Evolutionary conservation across 345 rosid genomes (phyloP).

Genomic region (Rhodamnia rubescens): DNA sequence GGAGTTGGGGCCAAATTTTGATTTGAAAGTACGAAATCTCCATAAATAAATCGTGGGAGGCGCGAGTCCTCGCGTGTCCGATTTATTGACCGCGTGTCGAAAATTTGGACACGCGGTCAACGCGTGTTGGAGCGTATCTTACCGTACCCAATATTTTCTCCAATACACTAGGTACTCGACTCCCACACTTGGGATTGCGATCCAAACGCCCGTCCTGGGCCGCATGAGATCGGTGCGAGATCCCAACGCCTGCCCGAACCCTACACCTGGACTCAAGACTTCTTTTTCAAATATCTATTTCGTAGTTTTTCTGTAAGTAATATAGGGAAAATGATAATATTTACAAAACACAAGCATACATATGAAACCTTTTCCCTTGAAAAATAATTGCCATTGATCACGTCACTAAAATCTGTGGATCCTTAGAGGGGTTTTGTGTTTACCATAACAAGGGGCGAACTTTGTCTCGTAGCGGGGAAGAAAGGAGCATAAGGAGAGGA

Average conservation of each 20-base stretch:
- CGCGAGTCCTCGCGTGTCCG: too few species aligned
- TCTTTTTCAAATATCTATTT: not conserved
- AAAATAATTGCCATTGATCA: not conserved
- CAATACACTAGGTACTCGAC: too few species aligned
- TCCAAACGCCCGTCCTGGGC: not conserved
- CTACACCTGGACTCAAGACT: not conserved
- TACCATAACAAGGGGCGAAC: fast-evolving
- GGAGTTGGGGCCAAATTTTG: too few species aligned
- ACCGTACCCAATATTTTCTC: too few species aligned
- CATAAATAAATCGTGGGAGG: too few species aligned
- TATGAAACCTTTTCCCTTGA: not conserved
- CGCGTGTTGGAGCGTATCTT: too few species aligned
- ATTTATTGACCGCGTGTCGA: too few species aligned
- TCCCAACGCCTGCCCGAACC: not conserved
- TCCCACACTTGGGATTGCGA: too few species aligned
- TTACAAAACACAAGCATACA: not conserved
- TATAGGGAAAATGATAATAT: not conserved
- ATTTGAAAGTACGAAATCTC: too few species aligned
- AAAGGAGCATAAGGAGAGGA: fast-evolving
- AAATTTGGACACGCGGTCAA: too few species aligned
- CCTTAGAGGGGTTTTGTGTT: not conserved
- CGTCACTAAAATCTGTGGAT: not conserved
- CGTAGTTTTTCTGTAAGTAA: not conserved
- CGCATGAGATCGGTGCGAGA: not conserved
- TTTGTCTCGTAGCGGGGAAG: not conserved